Percentiles rank a stretch among this genome's conserved stretches.
phyloP scores from a whole-genome alignment of 805 yeast genomes.

The Yarrowia osloensis region DNA sequence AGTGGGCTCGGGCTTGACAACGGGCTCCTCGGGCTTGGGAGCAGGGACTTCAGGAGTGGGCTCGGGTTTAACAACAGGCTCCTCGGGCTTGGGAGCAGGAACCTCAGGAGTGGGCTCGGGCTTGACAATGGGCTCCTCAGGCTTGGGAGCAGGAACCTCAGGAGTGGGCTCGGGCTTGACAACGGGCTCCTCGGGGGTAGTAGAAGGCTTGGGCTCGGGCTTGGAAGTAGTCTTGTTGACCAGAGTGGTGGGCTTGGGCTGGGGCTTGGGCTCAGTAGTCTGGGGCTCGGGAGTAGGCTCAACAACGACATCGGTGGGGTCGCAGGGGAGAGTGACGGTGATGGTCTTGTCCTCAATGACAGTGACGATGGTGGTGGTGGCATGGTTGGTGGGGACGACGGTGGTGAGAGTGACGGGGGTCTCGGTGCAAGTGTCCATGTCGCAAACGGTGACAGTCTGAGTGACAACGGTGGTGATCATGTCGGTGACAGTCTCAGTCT shows the following conservation, averaged over 20 bases:
- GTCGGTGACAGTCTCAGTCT: not conserved
- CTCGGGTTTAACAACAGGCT: too few species aligned
- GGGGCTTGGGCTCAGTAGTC: not conserved
- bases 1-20: too few species aligned
- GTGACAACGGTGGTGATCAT: not conserved
- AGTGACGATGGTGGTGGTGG: not conserved
- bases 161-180: not conserved
- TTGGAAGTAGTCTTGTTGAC: not conserved
- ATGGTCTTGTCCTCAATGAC: conserved; percentile 11
- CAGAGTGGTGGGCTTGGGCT: too few species aligned
- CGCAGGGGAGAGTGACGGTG: not conserved
- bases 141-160: not conserved
- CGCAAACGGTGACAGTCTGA: conserved; percentile 6
- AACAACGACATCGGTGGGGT: conserved; percentile 3
- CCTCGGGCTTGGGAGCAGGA: too few species aligned
- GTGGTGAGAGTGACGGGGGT: conserved; percentile 1
- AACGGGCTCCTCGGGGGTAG: not conserved
- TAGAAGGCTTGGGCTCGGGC: not conserved
- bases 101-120: too few species aligned
- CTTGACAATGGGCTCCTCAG: too few species aligned
- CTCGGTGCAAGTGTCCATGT: not conserved
- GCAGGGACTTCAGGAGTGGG: too few species aligned
- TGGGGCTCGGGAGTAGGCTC: not conserved
- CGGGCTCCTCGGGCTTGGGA: too few species aligned
- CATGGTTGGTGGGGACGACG: not conserved